A percentile compares a stretch with the other conserved stretches of the same genome.
phyloP scores from a whole-genome alignment of 2,329 filamentous ascomycete genomes.

The Beauveria australis region DNA sequence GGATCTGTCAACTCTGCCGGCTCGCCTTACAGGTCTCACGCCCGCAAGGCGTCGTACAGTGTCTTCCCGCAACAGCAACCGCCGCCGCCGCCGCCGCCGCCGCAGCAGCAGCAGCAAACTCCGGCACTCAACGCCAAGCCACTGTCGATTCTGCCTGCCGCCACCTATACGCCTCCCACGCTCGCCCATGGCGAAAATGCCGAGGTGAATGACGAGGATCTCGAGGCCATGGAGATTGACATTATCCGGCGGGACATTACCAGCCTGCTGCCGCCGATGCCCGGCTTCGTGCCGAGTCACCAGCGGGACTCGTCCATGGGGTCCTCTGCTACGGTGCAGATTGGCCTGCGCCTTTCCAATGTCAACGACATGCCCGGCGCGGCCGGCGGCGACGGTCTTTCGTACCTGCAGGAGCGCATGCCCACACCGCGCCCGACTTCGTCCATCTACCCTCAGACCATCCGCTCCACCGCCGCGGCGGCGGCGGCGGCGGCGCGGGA shows the following conservation, averaged over 20 bases:
- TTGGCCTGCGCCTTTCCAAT: conserved; percentile 59
- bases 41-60: conserved; percentile 18
- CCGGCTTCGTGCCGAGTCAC: conserved; percentile 22
- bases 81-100: too few relatives aligned
- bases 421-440: conserved; percentile 8
- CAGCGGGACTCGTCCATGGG: conserved; percentile 52
- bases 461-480: not conserved
- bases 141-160: conserved; percentile 36
- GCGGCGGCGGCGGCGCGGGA: not conserved
- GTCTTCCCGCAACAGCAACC: conserved; percentile 16
- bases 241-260: conserved; percentile 9
- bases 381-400: conserved; percentile 1
- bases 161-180: conserved; percentile 32
- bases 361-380: conserved; percentile 39
- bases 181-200: not conserved
- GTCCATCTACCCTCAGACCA: conserved; percentile 7
- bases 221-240: not conserved
- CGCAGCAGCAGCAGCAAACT: not conserved
- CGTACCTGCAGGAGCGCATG: conserved; percentile 8
- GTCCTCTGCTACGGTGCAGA: conserved; percentile 63
- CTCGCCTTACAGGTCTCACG: conserved; percentile 2
- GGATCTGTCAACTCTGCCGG: not conserved
- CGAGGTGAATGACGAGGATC: conserved; percentile 1
- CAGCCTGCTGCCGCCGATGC: conserved; percentile 29
- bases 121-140: conserved; percentile 18